Percentiles rank a stretch among this genome's conserved stretches.
Evolutionary conservation across 1,284 basidiomycete genomes (phyloP).

Genomic region (Pseudomicrostroma phylloplanum): DNA sequence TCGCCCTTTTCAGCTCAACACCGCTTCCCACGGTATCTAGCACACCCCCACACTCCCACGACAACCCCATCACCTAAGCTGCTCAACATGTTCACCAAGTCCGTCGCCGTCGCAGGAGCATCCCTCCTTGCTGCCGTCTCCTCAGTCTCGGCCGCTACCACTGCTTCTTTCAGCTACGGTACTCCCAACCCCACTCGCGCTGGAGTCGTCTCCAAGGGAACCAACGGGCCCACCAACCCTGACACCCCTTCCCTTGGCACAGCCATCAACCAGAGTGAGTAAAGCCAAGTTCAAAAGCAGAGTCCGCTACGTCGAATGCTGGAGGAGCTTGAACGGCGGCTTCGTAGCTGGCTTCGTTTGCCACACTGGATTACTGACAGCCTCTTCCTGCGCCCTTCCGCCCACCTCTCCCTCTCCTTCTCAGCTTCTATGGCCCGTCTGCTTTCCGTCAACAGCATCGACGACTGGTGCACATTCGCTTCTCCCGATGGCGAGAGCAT

Average conservation of each 20-base stretch:
- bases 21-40: too few species aligned
- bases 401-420: not conserved
- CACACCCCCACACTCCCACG: too few species aligned
- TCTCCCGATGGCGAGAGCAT: constrained; percentile 55
- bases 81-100: too few species aligned
- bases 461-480: constrained; percentile 51
- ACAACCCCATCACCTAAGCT: too few species aligned
- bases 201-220: constrained; percentile 31
- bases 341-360: too few species aligned
- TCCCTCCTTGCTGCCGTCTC: not conserved
- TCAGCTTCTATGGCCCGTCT: constrained; percentile 35
- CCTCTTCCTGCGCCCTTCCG: not conserved
- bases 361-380: not conserved
- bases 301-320: too few species aligned
- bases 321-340: too few species aligned
- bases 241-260: constrained; percentile 35
- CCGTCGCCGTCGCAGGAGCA: not conserved
- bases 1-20: too few species aligned
- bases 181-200: constrained; percentile 28
- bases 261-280: constrained; percentile 41
- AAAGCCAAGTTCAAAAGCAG: not conserved
- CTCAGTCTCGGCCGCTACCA: constrained; percentile 5
- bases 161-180: constrained; percentile 37
- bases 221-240: constrained; percentile 45
- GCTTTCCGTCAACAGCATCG: constrained; percentile 44